Base-by-base conservation (phyloP, 495 filamentous ascomycete genomes). In the Aspergillus kassunensis region DNA sequence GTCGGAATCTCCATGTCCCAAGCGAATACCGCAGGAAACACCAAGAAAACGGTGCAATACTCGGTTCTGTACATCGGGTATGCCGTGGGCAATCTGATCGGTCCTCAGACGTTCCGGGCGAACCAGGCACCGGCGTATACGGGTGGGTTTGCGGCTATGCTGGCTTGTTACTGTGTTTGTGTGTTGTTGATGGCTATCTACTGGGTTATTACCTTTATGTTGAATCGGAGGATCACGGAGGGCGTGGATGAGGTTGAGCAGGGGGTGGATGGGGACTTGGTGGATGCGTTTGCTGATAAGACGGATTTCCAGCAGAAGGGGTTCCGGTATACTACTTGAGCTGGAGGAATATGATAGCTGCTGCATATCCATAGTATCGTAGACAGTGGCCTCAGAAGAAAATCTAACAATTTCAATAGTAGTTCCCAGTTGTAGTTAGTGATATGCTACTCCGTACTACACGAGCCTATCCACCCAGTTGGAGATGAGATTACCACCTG, bases 51-150 rank as follows among this genome's bases (percentile, higher is more conserved):
- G 15, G 59, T 60, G 4, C 55, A 64, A 40, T 62, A 65, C 23
- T 59, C 63, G 0, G 53, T 67, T 24, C 53, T 68, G 30, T 70
- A 62, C 21, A 51, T 70, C 34, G 63, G 57, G 6, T 68, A 65
- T 39, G 64, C 59, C 12, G 52, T 62, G 3, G 64, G 66, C 49
- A 61, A 29, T 47, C 31, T 25, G 7, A 82, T 84, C 62, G 80
- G 81, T 0, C 81, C 81, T 2, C 80, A 82, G 55, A 73, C 79
- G 6, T 86, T 85, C 57, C 74, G 73, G n/a, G 61, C 68, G 1
- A 63, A 67, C 24, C 79, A 84, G 47, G 77, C 75, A 4, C 83
- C 81, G 1, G 69, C 53, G 9, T 74, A 74, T 46, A 61, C 64
- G 1, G 57, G 51, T 4, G 61, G 69, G 7, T 65, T 68, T 20